A percentile compares a stretch with the other conserved stretches of the same genome.
Evolutionary conservation across 139 green algal genomes (phyloP).

Genomic region (Mesotaenium endlicherianum): DNA sequence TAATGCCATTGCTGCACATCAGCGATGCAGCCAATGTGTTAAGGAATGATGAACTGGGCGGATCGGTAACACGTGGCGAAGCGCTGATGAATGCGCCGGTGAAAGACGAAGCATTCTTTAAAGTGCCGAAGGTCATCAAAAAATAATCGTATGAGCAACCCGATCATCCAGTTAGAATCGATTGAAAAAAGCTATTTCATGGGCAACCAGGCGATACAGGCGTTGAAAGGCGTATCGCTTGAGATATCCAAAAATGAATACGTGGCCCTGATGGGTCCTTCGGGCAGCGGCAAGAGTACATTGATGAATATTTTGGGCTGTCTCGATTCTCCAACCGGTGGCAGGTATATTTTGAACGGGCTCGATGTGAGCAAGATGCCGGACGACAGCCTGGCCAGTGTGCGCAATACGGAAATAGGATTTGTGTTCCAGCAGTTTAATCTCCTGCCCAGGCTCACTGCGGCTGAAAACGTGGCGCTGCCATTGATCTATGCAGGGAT

Average conservation of each 20-base stretch:
- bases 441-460: background rate
- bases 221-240: background rate
- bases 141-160: too few species aligned
- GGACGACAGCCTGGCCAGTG: background rate
- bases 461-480: background rate
- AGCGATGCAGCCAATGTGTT: too few species aligned
- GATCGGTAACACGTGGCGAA: too few species aligned
- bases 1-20: too few species aligned
- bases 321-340: background rate
- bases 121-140: too few species aligned
- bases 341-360: background rate
- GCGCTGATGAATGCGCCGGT: too few species aligned
- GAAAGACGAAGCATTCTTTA: too few species aligned
- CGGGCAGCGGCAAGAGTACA: background rate
- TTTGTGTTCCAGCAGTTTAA: background rate
- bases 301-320: background rate
- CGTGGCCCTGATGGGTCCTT: background rate
- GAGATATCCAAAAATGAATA: background rate
- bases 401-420: background rate
- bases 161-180: slow-evolving; percentile 78
- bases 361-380: background rate
- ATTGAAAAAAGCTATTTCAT: slow-evolving; percentile 63
- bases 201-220: slow-evolving; percentile 55
- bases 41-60: too few species aligned
- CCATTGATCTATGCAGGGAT: background rate